Conservation (phyloP, 805 yeast species). For the Jamesozyma spencerorum region DNA sequence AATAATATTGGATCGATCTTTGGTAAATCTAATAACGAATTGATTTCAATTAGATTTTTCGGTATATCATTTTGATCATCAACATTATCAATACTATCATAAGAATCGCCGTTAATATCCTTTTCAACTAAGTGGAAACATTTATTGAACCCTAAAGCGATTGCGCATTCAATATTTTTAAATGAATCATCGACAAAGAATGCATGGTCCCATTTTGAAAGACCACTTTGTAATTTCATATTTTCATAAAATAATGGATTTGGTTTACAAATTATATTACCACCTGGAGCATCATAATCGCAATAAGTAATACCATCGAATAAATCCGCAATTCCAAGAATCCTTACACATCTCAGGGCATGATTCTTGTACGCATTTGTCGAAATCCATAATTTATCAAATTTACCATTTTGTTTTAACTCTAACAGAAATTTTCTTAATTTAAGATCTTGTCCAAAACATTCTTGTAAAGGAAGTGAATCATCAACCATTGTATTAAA, state of each 20-base stretch:
- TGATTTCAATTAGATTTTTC: slow-evolving; percentile 35
- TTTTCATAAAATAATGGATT: slow-evolving; percentile 55
- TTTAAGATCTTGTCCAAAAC: slow-evolving; percentile 49
- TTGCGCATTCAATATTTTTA: slow-evolving; percentile 67
- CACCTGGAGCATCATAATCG: slow-evolving; percentile 53
- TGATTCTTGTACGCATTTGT: slow-evolving; percentile 91
- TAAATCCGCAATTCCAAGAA: slow-evolving; percentile 77
- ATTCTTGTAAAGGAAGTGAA: slow-evolving; percentile 68
- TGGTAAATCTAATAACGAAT: slow-evolving; percentile 47
- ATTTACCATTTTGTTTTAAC: slow-evolving; percentile 36
- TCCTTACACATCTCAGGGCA: slow-evolving; percentile 64
- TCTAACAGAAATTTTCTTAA: slow-evolving; percentile 42
- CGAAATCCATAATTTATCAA: slow-evolving; percentile 74
- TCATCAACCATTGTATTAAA: slow-evolving; percentile 85
- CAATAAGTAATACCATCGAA: slow-evolving; percentile 91
- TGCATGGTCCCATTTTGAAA: slow-evolving; percentile 36
- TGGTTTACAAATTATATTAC: slow-evolving; percentile 78
- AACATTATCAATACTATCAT: background rate
- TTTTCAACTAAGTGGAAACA: slow-evolving; percentile 68
- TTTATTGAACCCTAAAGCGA: slow-evolving; percentile 58
- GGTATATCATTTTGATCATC: slow-evolving; percentile 28
- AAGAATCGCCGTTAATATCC: slow-evolving; percentile 34
- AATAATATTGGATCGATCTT: slow-evolving; percentile 9
- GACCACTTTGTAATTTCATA: slow-evolving; percentile 49
- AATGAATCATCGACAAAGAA: slow-evolving; percentile 84